These are phyloP conservation scores for Penicillium hesseltinei DNA, from an alignment of 2,329 filamentous ascomycete species.

Conservation along the genomic window DNA sequence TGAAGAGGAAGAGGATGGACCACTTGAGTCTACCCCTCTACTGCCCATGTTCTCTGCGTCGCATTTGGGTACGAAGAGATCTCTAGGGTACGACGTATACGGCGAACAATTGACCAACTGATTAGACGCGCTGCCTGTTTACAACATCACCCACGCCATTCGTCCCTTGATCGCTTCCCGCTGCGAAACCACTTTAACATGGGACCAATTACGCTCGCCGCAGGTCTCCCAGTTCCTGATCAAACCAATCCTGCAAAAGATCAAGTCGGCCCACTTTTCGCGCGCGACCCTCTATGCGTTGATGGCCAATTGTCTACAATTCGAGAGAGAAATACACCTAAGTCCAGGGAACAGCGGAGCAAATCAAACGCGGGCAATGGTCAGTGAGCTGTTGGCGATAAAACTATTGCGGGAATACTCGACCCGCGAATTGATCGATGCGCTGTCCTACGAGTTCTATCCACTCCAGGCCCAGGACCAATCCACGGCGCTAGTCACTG, in stretches of 20 bases:
- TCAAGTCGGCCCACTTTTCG: slow-evolving; percentile 78
- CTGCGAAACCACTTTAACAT: slow-evolving; percentile 88
- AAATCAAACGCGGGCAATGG: slow-evolving; percentile 78
- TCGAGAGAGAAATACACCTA: slow-evolving; percentile 78
- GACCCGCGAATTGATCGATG: slow-evolving; percentile 87
- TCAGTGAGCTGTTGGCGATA: slow-evolving; percentile 87
- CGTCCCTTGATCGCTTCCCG: slow-evolving; percentile 78
- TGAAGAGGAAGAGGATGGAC: slow-evolving; percentile 45
- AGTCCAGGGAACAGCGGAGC: slow-evolving; percentile 82
- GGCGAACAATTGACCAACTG: slow-evolving; percentile 1
- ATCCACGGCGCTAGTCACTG: slow-evolving; percentile 34
- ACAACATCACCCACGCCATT: slow-evolving; percentile 86
- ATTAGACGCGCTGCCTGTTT: slow-evolving; percentile 79
- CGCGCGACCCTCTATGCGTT: slow-evolving; percentile 84
- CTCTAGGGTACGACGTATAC: background rate
- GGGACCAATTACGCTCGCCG: slow-evolving; percentile 93
- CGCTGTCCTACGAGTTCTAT: slow-evolving; percentile 91
- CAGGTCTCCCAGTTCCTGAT: slow-evolving; percentile 94
- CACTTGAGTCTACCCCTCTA: slow-evolving; percentile 51
- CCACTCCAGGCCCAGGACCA: slow-evolving; percentile 76
- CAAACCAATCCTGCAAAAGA: slow-evolving; percentile 91
- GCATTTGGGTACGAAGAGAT: slow-evolving; percentile 62
- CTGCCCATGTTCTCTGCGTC: slow-evolving; percentile 78
- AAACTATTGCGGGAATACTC: slow-evolving; percentile 86
- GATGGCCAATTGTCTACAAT: slow-evolving; percentile 91